A percentile compares a stretch with the other conserved stretches of the same genome.
phyloP scores from a whole-genome alignment of 2,329 filamentous ascomycete species.

The Neonectria faginata region DNA sequence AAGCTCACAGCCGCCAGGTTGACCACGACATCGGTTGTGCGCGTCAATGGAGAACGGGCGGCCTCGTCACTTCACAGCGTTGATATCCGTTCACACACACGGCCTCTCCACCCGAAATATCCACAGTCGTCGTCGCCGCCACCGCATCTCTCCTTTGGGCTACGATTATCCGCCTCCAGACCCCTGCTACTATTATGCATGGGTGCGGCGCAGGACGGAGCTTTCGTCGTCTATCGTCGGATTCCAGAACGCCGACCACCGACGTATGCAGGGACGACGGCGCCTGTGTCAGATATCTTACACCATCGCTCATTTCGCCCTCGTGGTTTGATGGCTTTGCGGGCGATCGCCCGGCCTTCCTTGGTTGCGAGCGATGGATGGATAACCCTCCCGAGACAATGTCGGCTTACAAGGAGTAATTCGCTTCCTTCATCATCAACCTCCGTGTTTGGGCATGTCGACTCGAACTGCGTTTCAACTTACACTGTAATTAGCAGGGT shows the following conservation, averaged over 20 bases:
- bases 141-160: not conserved
- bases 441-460: not conserved
- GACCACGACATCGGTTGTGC: not conserved
- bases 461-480: not conserved
- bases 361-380: too few relatives aligned
- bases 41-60: not conserved
- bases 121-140: constrained; percentile 7
- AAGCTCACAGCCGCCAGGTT: not conserved
- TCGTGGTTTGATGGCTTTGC: not conserved
- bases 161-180: not conserved
- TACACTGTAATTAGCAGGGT: not conserved
- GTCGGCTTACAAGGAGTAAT: not conserved
- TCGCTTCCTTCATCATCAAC: not conserved
- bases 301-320: not conserved
- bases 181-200: not conserved
- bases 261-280: not conserved
- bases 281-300: not conserved
- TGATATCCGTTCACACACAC: not conserved
- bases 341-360: not conserved
- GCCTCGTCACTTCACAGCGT: constrained; percentile 1
- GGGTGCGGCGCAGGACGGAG: not conserved
- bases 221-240: not conserved
- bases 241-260: not conserved
- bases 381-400: not conserved
- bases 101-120: not conserved